Evolutionary conservation across 2,329 filamentous ascomycete species (phyloP).

Genomic region (Exophiala sp.): DNA sequence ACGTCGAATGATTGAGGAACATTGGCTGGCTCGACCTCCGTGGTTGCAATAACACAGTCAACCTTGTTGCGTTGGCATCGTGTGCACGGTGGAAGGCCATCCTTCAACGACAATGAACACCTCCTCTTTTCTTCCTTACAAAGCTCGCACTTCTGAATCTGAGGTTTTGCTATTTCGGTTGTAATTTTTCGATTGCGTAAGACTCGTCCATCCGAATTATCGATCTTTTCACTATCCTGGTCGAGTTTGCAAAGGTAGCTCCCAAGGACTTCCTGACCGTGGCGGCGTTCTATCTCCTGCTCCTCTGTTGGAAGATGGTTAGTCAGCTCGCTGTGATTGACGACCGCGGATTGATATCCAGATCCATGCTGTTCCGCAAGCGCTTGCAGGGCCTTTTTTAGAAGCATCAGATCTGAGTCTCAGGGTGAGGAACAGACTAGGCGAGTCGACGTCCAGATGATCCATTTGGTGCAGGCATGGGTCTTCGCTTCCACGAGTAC

Average conservation of each 20-base stretch:
- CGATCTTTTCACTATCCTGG: slow-evolving; percentile 14
- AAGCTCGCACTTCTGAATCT: not conserved
- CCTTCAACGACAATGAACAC: slow-evolving; percentile 1
- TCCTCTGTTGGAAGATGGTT: not conserved
- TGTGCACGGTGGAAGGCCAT: not conserved
- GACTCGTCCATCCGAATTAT: slow-evolving; percentile 9
- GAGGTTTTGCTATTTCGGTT: not conserved
- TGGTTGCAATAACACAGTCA: not conserved
- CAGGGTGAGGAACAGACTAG: slow-evolving; percentile 5
- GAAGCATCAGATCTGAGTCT: slow-evolving; percentile 3
- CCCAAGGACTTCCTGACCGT: not conserved
- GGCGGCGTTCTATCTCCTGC: not conserved
- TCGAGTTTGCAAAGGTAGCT: slow-evolving; percentile 8
- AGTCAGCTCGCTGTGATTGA: not conserved
- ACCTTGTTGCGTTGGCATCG: not conserved
- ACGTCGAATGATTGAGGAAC: too few species aligned
- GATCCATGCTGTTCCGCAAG: not conserved
- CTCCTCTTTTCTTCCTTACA: slow-evolving; percentile 4
- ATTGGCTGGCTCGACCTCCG: not conserved
- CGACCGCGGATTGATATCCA: not conserved
- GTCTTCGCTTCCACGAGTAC: not conserved
- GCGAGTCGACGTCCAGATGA: not conserved
- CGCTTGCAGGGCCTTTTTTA: not conserved
- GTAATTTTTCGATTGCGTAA: slow-evolving; percentile 1
- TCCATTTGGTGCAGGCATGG: not conserved